These are phyloP conservation scores for Pyrenopolyporus hunteri DNA, from an alignment of 495 filamentous ascomycete species.

Conservation along the genomic window DNA sequence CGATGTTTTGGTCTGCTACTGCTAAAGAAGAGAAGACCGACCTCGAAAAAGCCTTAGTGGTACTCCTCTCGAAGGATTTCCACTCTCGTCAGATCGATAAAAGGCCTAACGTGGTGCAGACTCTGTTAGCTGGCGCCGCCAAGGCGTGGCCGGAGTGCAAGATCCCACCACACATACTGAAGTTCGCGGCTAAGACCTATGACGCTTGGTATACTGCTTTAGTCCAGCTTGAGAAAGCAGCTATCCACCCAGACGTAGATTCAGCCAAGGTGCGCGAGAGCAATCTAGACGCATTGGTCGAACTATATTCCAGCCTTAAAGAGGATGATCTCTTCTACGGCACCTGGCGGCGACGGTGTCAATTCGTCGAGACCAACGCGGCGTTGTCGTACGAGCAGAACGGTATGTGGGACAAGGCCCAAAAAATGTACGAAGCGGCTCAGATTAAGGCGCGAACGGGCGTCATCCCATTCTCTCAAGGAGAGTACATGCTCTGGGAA, in stretches of 20 bases:
- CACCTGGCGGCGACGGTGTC: conserved; percentile 91
- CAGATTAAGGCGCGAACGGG: conserved; percentile 97
- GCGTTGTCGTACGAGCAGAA: conserved; percentile 97
- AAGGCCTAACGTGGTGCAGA: conserved; percentile 91
- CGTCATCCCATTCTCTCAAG: conserved; percentile 90
- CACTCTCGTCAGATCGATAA: conserved; percentile 92
- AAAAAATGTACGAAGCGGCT: conserved; percentile 91
- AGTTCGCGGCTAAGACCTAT: conserved; percentile 87
- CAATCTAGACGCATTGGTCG: conserved; percentile 90
- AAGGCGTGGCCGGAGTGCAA: conserved; percentile 83
- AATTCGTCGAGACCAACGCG: conserved; percentile 95
- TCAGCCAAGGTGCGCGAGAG: conserved; percentile 84
- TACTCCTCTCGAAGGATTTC: conserved; percentile 89
- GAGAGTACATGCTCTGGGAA: conserved; percentile 99
- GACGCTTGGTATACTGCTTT: conserved; percentile 95
- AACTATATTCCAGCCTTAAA: conserved; percentile 84
- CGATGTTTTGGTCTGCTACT: conserved; percentile 88
- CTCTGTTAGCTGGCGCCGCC: conserved; percentile 82
- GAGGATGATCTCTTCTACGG: conserved; percentile 99
- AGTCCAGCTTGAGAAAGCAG: conserved; percentile 80
- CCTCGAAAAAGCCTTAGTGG: conserved; percentile 84
- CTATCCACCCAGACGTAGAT: conserved; percentile 82
- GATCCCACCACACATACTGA: conserved; percentile 93
- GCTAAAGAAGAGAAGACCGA: conserved; percentile 88
- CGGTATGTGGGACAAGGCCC: conserved; percentile 98